A percentile compares a stretch with the other conserved stretches of the same genome.
phyloP scores from a whole-genome alignment of 192 early-diverging fungal genomes.

The Globomyces pollinis-pini region DNA sequence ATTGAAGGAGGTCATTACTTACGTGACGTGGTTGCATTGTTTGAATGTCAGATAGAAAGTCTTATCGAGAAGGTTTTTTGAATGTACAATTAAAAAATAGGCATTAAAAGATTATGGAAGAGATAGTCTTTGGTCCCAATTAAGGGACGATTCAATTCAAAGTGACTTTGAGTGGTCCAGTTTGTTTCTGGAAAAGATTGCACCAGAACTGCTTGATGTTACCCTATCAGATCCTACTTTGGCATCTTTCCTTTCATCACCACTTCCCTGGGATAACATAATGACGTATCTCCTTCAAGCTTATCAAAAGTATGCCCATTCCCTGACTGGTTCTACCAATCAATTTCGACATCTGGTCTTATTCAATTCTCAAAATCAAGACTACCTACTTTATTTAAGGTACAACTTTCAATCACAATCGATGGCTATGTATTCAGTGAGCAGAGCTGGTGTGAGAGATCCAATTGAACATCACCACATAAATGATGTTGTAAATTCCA shows the following conservation, averaged over 20 bases:
- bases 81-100: conserved; percentile 11
- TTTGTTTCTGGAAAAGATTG: conserved; percentile 47
- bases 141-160: conserved; percentile 18
- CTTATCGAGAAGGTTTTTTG: conserved; percentile 44
- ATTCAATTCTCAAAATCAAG: conserved; percentile 36
- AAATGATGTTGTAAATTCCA: conserved; percentile 33
- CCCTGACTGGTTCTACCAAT: conserved; percentile 4
- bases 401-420: not conserved
- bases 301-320: conserved; percentile 8
- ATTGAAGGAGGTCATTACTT: conserved; percentile 40
- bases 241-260: conserved; percentile 24
- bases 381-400: conserved; percentile 41
- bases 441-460: conserved; percentile 33
- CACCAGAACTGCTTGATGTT: conserved; percentile 28
- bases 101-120: conserved; percentile 39
- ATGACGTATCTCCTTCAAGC: conserved; percentile 22
- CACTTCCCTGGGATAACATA: conserved; percentile 27
- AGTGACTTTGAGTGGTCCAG: conserved; percentile 40
- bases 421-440: conserved; percentile 25
- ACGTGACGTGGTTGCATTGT: conserved; percentile 37
- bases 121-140: conserved; percentile 40
- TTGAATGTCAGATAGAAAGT: conserved; percentile 30
- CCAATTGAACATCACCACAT: conserved; percentile 36
- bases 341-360: conserved; percentile 33
- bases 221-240: conserved; percentile 29